Conservation (phyloP, 2,329 filamentous ascomycete genomes). For the Colletotrichum aenigma region DNA sequence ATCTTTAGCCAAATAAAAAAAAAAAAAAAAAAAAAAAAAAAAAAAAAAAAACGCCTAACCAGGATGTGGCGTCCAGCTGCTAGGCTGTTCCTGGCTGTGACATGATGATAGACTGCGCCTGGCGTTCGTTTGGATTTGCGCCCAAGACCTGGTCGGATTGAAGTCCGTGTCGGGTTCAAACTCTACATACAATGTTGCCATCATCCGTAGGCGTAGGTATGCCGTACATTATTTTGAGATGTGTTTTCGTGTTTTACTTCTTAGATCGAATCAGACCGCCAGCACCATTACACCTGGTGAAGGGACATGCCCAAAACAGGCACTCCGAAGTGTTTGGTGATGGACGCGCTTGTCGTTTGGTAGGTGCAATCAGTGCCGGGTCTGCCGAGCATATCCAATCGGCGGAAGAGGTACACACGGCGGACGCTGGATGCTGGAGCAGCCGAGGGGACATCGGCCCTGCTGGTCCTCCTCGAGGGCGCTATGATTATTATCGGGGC, state of each 20-base stretch:
- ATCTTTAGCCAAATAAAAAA: constrained; percentile 2
- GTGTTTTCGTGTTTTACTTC: background rate
- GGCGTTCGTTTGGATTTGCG: background rate
- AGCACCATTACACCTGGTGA: background rate
- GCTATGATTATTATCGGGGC: constrained; percentile 5
- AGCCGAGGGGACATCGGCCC: constrained; percentile 8
- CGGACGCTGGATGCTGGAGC: background rate
- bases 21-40: too few species aligned
- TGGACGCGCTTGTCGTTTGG: background rate
- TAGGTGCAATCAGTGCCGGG: background rate
- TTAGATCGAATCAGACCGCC: background rate
- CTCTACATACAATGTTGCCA: background rate
- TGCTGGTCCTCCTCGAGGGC: background rate
- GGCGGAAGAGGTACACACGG: background rate
- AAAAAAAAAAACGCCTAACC: background rate
- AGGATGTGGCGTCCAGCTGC: constrained; percentile 6
- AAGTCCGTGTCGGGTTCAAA: background rate
- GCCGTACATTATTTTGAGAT: background rate
- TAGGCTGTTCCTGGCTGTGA: constrained; percentile 2
- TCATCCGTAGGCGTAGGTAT: background rate
- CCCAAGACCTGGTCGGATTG: background rate
- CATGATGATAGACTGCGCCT: background rate
- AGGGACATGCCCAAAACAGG: background rate
- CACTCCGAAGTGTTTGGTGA: background rate
- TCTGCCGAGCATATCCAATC: constrained; percentile 1